Evolutionary conservation across 164 flowering plant genomes (phyloP).

Genomic region (Magnolia kwangsiensis): DNA sequence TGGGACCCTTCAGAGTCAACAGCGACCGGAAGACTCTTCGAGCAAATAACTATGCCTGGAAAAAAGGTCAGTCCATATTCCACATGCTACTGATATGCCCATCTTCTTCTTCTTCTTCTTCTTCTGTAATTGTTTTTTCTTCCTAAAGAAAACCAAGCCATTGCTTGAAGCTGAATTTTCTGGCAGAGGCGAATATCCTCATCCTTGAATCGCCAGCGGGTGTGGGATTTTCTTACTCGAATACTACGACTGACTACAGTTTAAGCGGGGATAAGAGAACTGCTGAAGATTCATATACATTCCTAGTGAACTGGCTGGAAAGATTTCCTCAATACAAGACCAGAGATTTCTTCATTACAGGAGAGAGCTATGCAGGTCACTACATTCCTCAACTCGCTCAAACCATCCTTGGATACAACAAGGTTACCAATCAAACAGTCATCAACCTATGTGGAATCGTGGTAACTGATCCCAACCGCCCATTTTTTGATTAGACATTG

Average conservation of each 20-base stretch:
- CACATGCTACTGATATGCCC: too few species aligned
- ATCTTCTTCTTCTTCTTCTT: background rate
- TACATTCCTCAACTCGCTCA: conserved; percentile 71
- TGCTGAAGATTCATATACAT: conserved; percentile 60
- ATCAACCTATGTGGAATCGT: conserved; percentile 64
- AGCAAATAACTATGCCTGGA: conserved; percentile 48
- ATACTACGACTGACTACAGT: background rate
- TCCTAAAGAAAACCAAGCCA: too few species aligned
- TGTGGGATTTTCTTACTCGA: conserved; percentile 2
- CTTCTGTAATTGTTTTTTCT: background rate
- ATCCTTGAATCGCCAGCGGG: conserved; percentile 4
- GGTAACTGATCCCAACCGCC: conserved; percentile 12
- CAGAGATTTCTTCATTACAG: conserved; percentile 53
- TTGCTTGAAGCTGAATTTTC: too few species aligned
- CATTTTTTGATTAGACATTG: background rate
- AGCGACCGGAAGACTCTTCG: conserved; percentile 42
- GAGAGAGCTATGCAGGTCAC: conserved; percentile 52
- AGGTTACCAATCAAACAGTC: conserved; percentile 25
- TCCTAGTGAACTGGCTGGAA: conserved; percentile 56
- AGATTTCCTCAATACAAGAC: conserved; percentile 42
- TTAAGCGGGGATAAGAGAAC: background rate
- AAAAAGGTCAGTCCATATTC: too few species aligned
- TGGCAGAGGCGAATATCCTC: background rate
- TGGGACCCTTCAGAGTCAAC: conserved; percentile 60
- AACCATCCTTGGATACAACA: conserved; percentile 45